Evolutionary conservation across 768 basidiomycete genomes (phyloP), one percentile per base, ranked within the genome.

Genomic region (Tylopilus felleus): DNA sequence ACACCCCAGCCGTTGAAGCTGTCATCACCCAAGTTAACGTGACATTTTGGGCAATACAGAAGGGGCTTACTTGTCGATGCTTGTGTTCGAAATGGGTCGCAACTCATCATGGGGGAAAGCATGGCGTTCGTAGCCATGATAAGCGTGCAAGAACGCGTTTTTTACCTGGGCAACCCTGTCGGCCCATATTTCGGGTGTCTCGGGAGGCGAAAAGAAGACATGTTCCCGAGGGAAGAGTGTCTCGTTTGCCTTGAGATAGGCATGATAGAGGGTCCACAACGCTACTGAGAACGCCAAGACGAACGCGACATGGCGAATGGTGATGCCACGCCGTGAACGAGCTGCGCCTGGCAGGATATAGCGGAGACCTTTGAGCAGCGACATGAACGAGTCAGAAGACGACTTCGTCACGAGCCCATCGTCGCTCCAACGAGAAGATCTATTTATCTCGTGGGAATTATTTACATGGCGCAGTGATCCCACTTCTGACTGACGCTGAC

Each of bases 1-100:
- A 88, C 77, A 22, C 85, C 85, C 89, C 89, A 92, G 8, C 86
- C 86, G 63, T 90, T 90, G 66, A 90, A 87, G 56, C 88, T 90
- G 42, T 27, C 12, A n/a, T 27, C 40, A 21, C 13, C 8, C n/a
- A 2, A 2, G 44, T 65, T 38, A 59, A 38, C 1, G 21, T 10
- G 47, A 23, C 13, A 13, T 13, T 27, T 12, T 16, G 29, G 3
- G 7, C 29, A 8, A 31, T n/a, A n/a, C n/a, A n/a, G n/a, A n/a
- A n/a, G n/a, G 27, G 19, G 62, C 79, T 53, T 60, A 88, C 88
- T 79, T 79, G 68, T 86, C 71, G 19, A 75, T 66, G 22, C 67
- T 66, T 4, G 58, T 60, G 45, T 79, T 79, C 5, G 80, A 73
- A 19, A 85, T 8, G 0, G 88, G 86, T 16, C 59, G 63, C 8